These are phyloP conservation scores for Pythium dissimile DNA, from an alignment of 352 stramenopile genomes.

Conservation along the genomic window DNA sequence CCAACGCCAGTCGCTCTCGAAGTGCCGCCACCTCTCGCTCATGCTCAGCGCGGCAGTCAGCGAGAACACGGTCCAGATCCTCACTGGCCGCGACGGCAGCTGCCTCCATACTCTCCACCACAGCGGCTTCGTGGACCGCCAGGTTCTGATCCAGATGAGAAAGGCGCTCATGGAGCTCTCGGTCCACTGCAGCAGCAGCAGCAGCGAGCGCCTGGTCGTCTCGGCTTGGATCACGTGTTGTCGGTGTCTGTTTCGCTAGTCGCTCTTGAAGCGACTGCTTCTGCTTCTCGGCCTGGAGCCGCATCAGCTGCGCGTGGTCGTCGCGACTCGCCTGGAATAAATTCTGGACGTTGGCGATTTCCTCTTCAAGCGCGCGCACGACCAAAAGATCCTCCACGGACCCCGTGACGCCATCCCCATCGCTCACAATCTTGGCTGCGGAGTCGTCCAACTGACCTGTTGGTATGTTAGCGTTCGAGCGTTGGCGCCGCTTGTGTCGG, in stretches of 20 bases:
- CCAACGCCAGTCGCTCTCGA: conserved; percentile 8
- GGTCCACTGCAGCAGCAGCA: too few species aligned
- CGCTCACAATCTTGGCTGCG: too few species aligned
- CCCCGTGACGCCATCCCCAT: too few species aligned
- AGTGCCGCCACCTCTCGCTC: conserved; percentile 26
- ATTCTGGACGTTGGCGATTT: conserved; percentile 15
- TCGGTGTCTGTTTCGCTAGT: neutral
- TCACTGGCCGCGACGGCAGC: conserved; percentile 11
- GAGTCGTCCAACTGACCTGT: too few species aligned
- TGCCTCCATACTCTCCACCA: conserved; percentile 23
- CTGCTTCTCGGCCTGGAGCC: conserved; percentile 3
- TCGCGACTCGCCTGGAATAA: conserved; percentile 18
- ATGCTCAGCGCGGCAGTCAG: conserved; percentile 23
- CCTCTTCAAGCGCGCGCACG: neutral
- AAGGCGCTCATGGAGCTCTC: conserved; percentile 12
- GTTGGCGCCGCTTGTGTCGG: too few species aligned
- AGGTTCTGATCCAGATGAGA: neutral
- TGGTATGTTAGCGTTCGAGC: too few species aligned
- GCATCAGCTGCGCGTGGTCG: conserved; percentile 3
- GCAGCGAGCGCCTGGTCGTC: neutral
- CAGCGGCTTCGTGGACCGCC: conserved; percentile 2
- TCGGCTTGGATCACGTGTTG: neutral
- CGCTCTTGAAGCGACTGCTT: conserved; percentile 15
- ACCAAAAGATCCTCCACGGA: neutral
- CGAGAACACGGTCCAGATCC: conserved; percentile 30